phyloP scores from a whole-genome alignment of 1,284 basidiomycete genomes.

The Stereum hirsutum region DNA sequence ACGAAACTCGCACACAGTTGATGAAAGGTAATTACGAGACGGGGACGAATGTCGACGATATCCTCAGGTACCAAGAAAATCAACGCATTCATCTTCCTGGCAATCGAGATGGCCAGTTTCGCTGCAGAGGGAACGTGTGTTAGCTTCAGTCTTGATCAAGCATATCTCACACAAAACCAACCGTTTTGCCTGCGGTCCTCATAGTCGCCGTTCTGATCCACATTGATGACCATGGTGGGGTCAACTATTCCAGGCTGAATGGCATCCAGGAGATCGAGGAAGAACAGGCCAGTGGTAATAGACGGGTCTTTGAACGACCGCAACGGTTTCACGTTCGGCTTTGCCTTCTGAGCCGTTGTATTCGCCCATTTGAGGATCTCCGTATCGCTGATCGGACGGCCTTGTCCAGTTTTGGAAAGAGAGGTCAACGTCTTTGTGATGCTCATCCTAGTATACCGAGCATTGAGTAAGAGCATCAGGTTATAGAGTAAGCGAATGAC shows the following conservation, averaged over 20 bases:
- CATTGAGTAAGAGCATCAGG: not conserved
- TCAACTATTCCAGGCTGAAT: conserved; percentile 95
- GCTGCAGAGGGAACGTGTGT: conserved; percentile 35
- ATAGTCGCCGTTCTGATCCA: conserved; percentile 61
- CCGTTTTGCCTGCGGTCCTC: conserved; percentile 93
- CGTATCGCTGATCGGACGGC: conserved; percentile 78
- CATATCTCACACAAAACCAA: conserved; percentile 19
- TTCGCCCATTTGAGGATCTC: conserved; percentile 98
- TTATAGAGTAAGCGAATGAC: conserved; percentile 15
- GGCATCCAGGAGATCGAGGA: conserved; percentile 88
- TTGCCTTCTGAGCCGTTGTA: conserved; percentile 68
- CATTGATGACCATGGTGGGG: conserved; percentile 67
- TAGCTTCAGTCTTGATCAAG: conserved; percentile 1
- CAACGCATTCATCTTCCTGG: conserved; percentile 92
- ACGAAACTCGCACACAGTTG: not conserved
- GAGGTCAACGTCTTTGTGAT: conserved; percentile 87
- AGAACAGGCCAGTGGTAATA: conserved; percentile 88
- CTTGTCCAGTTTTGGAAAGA: conserved; percentile 65
- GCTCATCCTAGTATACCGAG: conserved; percentile 49
- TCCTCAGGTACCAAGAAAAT: conserved; percentile 98
- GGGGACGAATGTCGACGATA: conserved; percentile 81
- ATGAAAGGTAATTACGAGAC: conserved; percentile 50
- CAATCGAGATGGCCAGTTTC: conserved; percentile 96
- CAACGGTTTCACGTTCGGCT: conserved; percentile 63
- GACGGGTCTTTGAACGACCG: conserved; percentile 92